Evolutionary conservation across 2,329 filamentous ascomycete genomes (phyloP).

Genomic region (Arthrobotrys iridis): DNA sequence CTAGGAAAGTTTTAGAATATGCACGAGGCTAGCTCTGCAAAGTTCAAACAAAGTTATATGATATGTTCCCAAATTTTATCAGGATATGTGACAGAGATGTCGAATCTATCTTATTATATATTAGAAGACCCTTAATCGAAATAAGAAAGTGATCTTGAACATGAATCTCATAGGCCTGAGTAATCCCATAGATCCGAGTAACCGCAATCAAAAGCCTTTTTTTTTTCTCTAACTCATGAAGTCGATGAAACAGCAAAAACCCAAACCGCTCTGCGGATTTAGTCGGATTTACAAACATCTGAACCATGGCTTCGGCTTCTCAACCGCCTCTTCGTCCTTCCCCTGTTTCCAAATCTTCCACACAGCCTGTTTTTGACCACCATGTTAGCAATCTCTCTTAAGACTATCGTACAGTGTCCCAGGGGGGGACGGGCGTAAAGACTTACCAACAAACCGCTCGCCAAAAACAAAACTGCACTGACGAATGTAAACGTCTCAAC

Average conservation of each 20-base stretch:
- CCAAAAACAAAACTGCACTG: slow-evolving; percentile 30
- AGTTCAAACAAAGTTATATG: background rate
- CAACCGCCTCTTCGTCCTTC: slow-evolving; percentile 27
- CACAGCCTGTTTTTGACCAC: slow-evolving; percentile 10
- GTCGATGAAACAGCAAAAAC: background rate
- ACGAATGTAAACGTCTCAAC: slow-evolving; percentile 53
- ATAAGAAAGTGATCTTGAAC: too few relatives aligned
- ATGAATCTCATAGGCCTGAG: too few relatives aligned
- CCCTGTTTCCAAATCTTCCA: slow-evolving; percentile 51
- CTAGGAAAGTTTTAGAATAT: too few relatives aligned
- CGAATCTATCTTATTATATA: too few relatives aligned
- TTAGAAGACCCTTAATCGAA: too few relatives aligned
- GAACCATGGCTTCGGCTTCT: slow-evolving; percentile 47
- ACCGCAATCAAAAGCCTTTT: too few relatives aligned
- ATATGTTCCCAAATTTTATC: too few relatives aligned
- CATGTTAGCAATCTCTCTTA: background rate
- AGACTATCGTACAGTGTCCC: too few relatives aligned
- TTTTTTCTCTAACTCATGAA: background rate
- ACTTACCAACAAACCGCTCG: slow-evolving; percentile 46
- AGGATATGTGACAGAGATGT: too few relatives aligned
- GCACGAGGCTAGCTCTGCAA: too few relatives aligned
- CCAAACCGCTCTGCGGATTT: background rate
- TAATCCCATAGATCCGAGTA: too few relatives aligned
- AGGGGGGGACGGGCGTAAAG: background rate
- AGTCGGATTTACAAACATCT: slow-evolving; percentile 25